Conservation (phyloP, 495 filamentous ascomycete genomes). For the Staphylotrichum longicolle region DNA sequence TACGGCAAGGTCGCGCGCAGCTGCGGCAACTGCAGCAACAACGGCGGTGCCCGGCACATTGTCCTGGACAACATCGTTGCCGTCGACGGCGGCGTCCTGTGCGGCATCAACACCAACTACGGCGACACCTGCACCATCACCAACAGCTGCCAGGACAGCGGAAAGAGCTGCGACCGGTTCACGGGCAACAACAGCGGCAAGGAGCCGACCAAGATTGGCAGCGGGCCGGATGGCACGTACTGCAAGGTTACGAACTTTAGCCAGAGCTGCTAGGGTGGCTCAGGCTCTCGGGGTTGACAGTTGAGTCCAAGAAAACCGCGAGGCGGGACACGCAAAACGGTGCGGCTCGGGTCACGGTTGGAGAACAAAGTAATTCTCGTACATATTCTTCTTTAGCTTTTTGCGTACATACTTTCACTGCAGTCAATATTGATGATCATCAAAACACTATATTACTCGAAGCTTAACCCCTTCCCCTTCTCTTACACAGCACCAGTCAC, state of each 20-base stretch:
- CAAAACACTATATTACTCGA: too few relatives aligned
- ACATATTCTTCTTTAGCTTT: too few relatives aligned
- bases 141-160: slow-evolving; percentile 32
- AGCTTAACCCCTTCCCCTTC: too few relatives aligned
- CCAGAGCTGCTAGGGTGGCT: slow-evolving; percentile 1
- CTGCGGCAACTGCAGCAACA: slow-evolving; percentile 54
- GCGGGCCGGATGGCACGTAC: slow-evolving; percentile 27
- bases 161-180: slow-evolving; percentile 43
- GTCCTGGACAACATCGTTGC: slow-evolving; percentile 52
- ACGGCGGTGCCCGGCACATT: slow-evolving; percentile 43
- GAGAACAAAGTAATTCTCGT: slow-evolving; percentile 1
- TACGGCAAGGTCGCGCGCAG: slow-evolving; percentile 55
- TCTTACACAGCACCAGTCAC: too few relatives aligned
- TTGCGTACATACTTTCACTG: too few relatives aligned
- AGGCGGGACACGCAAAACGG: neutral
- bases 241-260: slow-evolving; percentile 20
- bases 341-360: neutral
- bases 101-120: slow-evolving; percentile 54
- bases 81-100: slow-evolving; percentile 43
- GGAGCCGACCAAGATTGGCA: slow-evolving; percentile 39
- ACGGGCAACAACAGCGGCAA: slow-evolving; percentile 44
- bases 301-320: too few relatives aligned
- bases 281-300: neutral
- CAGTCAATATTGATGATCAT: too few relatives aligned
- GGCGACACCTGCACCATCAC: slow-evolving; percentile 44